Percentiles rank a stretch among this genome's conserved stretches.
Evolutionary conservation across 176 grass and related monocot species (phyloP).

Genomic region (Ensete glaucum): DNA sequence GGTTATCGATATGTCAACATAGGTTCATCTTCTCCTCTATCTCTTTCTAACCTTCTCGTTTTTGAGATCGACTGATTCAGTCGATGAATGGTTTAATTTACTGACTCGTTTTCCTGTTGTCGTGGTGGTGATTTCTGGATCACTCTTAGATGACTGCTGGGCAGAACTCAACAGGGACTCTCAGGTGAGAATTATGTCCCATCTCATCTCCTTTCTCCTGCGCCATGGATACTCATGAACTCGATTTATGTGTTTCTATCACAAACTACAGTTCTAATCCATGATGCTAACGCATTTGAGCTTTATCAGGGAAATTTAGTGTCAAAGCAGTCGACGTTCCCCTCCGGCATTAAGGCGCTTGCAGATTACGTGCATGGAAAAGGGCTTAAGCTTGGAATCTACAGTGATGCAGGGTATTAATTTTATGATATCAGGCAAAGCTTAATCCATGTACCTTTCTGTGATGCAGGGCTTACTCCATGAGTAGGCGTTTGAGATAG

Average conservation of each 20-base stretch:
- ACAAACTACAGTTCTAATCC: background rate
- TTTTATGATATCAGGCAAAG: background rate
- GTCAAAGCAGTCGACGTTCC: constrained; percentile 47
- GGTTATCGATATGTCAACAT: constrained; percentile 83
- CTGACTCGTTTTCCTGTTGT: background rate
- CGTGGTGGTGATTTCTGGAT: background rate
- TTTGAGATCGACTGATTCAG: background rate
- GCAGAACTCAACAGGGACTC: constrained; percentile 58
- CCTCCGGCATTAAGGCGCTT: constrained; percentile 72
- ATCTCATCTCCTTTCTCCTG: background rate
- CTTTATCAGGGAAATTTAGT: constrained; percentile 61
- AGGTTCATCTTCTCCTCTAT: constrained; percentile 31
- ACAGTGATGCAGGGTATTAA: constrained; percentile 75
- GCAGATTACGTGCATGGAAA: constrained; percentile 79
- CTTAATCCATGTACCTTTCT: no score
- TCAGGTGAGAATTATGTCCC: constrained; percentile 32
- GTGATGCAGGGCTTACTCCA: no score
- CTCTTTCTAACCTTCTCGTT: background rate
- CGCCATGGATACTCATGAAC: background rate
- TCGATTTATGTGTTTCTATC: background rate
- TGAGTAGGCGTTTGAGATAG: no score
- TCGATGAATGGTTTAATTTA: background rate
- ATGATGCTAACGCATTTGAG: background rate
- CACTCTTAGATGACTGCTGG: constrained; percentile 89
- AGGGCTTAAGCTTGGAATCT: constrained; percentile 79